Base-by-base conservation (phyloP, 257 asterid genomes). In the Solanum stenotomum region DNA sequence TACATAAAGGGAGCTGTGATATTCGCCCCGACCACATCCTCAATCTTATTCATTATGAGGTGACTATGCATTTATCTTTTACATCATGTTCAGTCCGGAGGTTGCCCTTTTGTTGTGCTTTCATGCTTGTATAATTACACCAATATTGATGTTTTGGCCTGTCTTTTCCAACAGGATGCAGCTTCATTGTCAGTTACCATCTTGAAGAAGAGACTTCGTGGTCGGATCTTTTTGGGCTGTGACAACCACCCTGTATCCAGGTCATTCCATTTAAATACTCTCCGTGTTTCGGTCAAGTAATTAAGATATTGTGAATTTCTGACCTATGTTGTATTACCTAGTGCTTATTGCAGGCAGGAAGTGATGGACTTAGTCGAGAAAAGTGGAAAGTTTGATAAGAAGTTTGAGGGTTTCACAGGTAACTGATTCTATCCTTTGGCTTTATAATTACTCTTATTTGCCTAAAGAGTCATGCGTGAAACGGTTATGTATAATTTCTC, bases 11-110 rank as follows among this genome's bases (percentile, higher is more conserved):
- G 88, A 93, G 86, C 38, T 3, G 11, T 63, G 98, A 97, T 74
- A 31, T 90, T 92, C 98, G 97, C 37, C 98, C 99, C 4, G 99
- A 96, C 91, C 99, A 97, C 92, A 96, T 97, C 88, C 96, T 97
- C 87, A 97, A 97, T 89, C 95, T 96, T 86, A 94, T 97, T 81
- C 98, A 96, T 90, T 97, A 97, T 40, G 99, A 97, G 99, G 99
- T 96, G 79, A 81, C 86, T 87, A 20, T 84, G 87, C 84, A 67
- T 34, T 37, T 49, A 82, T 29, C 20, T 82, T 82, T 82, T 44
- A 18, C 10, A 79, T 79, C 85, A 79, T 44, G 65, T 81, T 81
- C 7, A 76, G 34, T 75, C 22, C 8, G 34, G 83, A 76, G 34
- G 56, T 10, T 40, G 4, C 84, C 44, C 61, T n/a, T 77, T 77